Evolutionary conservation across 1,139 yeast species (phyloP).

Genomic region (Scheffersomyces cryptocercus): DNA sequence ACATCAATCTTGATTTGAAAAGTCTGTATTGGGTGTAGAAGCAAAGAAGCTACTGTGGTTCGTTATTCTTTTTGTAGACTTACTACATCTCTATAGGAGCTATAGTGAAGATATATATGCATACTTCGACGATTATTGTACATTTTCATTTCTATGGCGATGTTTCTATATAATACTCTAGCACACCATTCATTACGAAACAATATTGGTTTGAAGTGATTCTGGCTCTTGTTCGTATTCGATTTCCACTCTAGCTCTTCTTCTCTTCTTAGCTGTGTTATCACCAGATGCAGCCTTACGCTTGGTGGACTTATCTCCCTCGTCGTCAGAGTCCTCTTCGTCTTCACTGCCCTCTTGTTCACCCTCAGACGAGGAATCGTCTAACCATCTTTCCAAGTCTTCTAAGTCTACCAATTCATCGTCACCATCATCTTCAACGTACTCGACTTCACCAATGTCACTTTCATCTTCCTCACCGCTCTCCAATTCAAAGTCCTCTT

Average conservation of each 20-base stretch:
- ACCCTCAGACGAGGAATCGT: conserved; percentile 47
- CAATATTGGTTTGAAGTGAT: conserved; percentile 34
- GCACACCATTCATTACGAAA: conserved; percentile 10
- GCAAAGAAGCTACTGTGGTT: too few relatives aligned
- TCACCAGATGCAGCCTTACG: conserved; percentile 40
- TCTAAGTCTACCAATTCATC: conserved; percentile 91
- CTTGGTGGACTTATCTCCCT: conserved; percentile 30
- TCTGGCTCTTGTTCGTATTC: conserved; percentile 78
- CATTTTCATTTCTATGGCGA: neutral
- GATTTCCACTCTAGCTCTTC: conserved; percentile 79
- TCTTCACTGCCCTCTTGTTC: conserved; percentile 28
- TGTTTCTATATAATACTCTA: too few relatives aligned
- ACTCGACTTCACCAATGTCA: conserved; percentile 80
- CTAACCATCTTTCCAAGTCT: conserved; percentile 89
- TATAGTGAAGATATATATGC: too few relatives aligned
- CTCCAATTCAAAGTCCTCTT: conserved; percentile 63
- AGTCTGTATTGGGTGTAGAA: too few relatives aligned
- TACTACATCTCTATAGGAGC: too few relatives aligned
- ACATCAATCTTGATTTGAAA: too few relatives aligned
- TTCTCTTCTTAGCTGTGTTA: conserved; percentile 45
- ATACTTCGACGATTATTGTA: neutral
- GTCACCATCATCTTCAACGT: conserved; percentile 82
- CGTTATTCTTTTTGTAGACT: too few relatives aligned
- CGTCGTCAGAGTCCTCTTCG: conserved; percentile 16
- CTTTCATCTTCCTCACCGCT: conserved; percentile 57